Evolutionary conservation across 148 eudicot species (phyloP).

Genomic region (Pharnaceum exiguum): DNA sequence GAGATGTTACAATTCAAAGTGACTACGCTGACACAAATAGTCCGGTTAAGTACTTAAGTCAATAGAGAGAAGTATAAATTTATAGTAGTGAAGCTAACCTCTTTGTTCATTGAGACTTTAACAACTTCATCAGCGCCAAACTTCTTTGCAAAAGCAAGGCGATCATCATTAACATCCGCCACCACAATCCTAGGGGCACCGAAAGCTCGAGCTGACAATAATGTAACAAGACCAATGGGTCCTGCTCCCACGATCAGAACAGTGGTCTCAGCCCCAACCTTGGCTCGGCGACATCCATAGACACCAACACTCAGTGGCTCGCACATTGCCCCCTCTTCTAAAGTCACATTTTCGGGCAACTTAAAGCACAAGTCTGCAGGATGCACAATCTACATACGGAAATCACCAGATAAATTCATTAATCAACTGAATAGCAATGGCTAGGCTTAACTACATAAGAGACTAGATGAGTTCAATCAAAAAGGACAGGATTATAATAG

Average conservation of each 20-base stretch:
- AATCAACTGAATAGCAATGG: not conserved
- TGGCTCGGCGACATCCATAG: slow-evolving; percentile 69
- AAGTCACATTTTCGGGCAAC: slow-evolving; percentile 62
- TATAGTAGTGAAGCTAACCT: slow-evolving; percentile 23
- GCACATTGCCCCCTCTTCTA: slow-evolving; percentile 73
- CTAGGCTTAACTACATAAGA: too few species aligned
- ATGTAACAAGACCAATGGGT: slow-evolving; percentile 63
- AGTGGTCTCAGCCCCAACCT: slow-evolving; percentile 45
- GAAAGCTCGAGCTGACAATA: slow-evolving; percentile 66
- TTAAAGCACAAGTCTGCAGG: slow-evolving; percentile 85
- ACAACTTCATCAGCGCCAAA: slow-evolving; percentile 55
- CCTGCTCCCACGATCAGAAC: slow-evolving; percentile 68
- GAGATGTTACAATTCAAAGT: not conserved
- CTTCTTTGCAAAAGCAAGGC: slow-evolving; percentile 47
- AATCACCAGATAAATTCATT: not conserved
- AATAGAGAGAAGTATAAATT: not conserved
- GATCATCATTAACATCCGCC: slow-evolving; percentile 51
- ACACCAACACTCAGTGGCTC: slow-evolving; percentile 65
- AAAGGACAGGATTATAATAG: not conserved
- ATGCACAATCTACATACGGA: slow-evolving; percentile 62
- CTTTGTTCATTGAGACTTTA: slow-evolving; percentile 37
- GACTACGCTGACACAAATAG: too few species aligned
- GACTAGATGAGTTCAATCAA: too few species aligned
- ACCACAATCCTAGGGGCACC: slow-evolving; percentile 60
- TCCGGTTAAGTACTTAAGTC: too few species aligned